Evolutionary conservation across 306 rosid species (phyloP).

Genomic region (Glycyrrhiza uralensis): DNA sequence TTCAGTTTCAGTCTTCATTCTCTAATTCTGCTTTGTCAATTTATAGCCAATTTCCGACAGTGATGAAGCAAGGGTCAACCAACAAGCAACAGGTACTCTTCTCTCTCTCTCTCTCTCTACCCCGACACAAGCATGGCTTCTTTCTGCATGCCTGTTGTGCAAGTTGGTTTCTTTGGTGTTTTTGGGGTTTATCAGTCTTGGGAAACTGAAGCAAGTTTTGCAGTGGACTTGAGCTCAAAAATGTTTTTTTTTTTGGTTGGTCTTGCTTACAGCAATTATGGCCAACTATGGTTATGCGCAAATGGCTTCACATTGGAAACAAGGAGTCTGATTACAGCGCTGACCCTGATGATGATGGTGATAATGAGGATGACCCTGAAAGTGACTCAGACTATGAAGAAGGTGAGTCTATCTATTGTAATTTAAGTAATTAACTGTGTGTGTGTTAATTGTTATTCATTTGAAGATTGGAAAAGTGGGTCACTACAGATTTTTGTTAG

Average conservation of each 20-base stretch:
- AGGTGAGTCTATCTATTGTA: constrained; percentile 25
- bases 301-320: constrained; percentile 71
- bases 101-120: not conserved
- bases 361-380: constrained; percentile 28
- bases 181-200: constrained; percentile 20
- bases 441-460: not conserved
- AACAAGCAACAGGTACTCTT: constrained; percentile 50
- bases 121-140: not conserved
- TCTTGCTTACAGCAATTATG: constrained; percentile 71
- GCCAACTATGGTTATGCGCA: constrained; percentile 68
- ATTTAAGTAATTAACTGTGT: not conserved
- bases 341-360: constrained; percentile 61
- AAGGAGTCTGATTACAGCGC: constrained; percentile 64
- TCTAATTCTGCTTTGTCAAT: constrained; percentile 3
- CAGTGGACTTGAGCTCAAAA: constrained; percentile 48
- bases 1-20: not conserved
- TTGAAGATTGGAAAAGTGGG: not conserved
- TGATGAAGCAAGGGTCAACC: constrained; percentile 52
- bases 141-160: constrained; percentile 2
- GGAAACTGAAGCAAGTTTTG: constrained; percentile 39
- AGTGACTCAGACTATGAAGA: constrained; percentile 59
- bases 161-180: not conserved
- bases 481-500: not conserved
- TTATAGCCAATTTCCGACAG: not conserved
- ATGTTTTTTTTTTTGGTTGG: constrained; percentile 48